phyloP scores from a whole-genome alignment of 2,329 filamentous ascomycete genomes.

The Aspergillus pseudoviridinutans region DNA sequence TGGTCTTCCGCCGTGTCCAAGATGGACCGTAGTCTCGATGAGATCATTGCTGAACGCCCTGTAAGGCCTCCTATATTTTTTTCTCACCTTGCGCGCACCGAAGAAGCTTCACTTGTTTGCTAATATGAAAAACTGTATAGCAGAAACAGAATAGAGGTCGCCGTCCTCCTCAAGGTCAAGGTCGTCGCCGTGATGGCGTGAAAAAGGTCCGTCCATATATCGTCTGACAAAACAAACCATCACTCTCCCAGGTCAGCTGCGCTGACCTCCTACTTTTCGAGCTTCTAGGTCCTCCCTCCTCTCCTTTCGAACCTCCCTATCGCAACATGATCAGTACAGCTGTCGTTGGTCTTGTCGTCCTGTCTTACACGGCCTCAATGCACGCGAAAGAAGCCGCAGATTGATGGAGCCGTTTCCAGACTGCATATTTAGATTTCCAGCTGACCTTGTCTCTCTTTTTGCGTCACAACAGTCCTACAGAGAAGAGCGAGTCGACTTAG shows the following conservation, averaged over 20 bases:
- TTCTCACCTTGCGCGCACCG: conserved; percentile 1
- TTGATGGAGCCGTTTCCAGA: conserved; percentile 32
- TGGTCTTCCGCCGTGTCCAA: conserved; percentile 12
- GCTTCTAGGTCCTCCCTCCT: conserved; percentile 44
- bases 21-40: conserved; percentile 64
- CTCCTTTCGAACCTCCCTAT: conserved; percentile 32
- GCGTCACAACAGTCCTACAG: conserved; percentile 42
- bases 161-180: conserved; percentile 34
- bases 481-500: conserved; percentile 44
- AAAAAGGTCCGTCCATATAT: conserved; percentile 67
- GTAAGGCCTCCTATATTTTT: conserved; percentile 35
- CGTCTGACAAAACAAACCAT: neutral
- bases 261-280: conserved; percentile 9
- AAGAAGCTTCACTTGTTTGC: conserved; percentile 1
- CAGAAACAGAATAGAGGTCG: conserved; percentile 32
- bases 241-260: neutral
- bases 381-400: conserved; percentile 24
- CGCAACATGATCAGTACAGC: conserved; percentile 34
- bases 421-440: conserved; percentile 37
- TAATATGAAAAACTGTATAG: conserved; percentile 14
- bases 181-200: conserved; percentile 71
- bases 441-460: conserved; percentile 41
- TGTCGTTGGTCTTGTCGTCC: conserved; percentile 24
- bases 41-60: conserved; percentile 60
- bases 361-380: conserved; percentile 22